Percentiles rank a stretch among this genome's conserved stretches.
These are phyloP conservation scores for Podila epigama DNA, from an alignment of 192 early-diverging fungal species.

Conservation along the genomic window DNA sequence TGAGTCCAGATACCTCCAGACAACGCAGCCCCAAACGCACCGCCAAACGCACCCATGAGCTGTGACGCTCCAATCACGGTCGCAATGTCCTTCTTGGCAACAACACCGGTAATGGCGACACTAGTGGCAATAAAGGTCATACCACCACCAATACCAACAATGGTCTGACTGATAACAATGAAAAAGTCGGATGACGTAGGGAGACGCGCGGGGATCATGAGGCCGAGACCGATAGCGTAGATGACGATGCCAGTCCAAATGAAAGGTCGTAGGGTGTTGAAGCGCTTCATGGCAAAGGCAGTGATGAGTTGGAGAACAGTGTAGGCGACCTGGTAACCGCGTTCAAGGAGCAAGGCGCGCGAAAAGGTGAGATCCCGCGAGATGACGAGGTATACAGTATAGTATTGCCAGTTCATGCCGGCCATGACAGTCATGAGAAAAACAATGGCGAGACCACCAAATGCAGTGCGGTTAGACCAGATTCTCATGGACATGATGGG, in stretches of 20 bases:
- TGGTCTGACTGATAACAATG: not conserved
- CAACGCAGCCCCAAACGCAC: not conserved
- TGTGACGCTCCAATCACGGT: slow-evolving; percentile 1
- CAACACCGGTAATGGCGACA: slow-evolving; percentile 4
- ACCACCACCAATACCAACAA: slow-evolving; percentile 12
- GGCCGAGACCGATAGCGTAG: not conserved
- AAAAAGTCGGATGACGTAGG: slow-evolving; percentile 6
- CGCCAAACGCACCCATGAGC: not conserved
- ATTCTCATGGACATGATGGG: slow-evolving; percentile 14
- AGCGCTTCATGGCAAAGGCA: slow-evolving; percentile 7
- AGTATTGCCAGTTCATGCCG: slow-evolving; percentile 10
- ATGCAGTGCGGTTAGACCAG: slow-evolving; percentile 11
- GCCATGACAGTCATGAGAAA: slow-evolving; percentile 2
- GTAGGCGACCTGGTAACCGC: slow-evolving; percentile 12
- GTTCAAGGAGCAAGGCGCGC: slow-evolving; percentile 1
- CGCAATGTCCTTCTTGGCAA: slow-evolving; percentile 6
- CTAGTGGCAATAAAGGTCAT: slow-evolving; percentile 6
- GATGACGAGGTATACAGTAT: slow-evolving; percentile 7
- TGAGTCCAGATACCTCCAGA: slow-evolving; percentile 12
- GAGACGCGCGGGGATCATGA: slow-evolving; percentile 15
- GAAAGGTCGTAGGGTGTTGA: slow-evolving; percentile 1
- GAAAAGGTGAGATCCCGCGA: not conserved
- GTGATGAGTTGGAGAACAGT: not conserved
- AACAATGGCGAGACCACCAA: slow-evolving; percentile 2
- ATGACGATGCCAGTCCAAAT: slow-evolving; percentile 13